Evolutionary conservation across 176 grass and related monocot species (phyloP).

Genomic region (Eragrostis nindensis): DNA sequence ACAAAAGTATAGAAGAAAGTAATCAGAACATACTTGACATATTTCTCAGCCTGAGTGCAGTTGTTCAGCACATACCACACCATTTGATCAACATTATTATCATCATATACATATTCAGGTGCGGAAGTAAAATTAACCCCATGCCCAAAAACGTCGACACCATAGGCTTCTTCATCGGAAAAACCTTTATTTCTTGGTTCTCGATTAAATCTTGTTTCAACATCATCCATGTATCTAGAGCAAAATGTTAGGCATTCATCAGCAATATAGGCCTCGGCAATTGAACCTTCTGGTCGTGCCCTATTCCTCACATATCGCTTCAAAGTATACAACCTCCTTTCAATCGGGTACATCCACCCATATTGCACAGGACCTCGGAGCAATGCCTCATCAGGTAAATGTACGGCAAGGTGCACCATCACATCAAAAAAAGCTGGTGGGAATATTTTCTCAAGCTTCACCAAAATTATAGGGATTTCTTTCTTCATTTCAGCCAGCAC

Average conservation of each 20-base stretch:
- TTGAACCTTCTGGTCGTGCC: not conserved
- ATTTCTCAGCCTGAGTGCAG: not conserved
- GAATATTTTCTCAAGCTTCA: constrained; percentile 35
- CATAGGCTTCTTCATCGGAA: not conserved
- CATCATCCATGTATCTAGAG: constrained; percentile 13
- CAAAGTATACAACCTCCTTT: not conserved
- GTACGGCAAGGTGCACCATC: not conserved
- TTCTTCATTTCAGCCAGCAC: not conserved
- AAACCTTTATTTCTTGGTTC: not conserved
- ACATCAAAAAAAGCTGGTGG: not conserved
- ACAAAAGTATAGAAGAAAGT: too few species aligned
- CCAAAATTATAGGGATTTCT: constrained; percentile 18
- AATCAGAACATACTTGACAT: not conserved
- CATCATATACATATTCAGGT: not conserved
- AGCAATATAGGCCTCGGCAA: constrained; percentile 23
- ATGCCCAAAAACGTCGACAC: not conserved
- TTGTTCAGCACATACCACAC: constrained; percentile 3
- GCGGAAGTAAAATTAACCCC: not conserved
- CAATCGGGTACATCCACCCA: not conserved
- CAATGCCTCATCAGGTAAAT: not conserved
- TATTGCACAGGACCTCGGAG: not conserved
- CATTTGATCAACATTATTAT: not conserved
- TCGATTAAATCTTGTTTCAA: constrained; percentile 12
- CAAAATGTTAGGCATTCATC: constrained; percentile 20
- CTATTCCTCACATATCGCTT: not conserved